Evolutionary conservation across 2,329 filamentous ascomycete species (phyloP).

Genomic region (Exserohilum turcica): DNA sequence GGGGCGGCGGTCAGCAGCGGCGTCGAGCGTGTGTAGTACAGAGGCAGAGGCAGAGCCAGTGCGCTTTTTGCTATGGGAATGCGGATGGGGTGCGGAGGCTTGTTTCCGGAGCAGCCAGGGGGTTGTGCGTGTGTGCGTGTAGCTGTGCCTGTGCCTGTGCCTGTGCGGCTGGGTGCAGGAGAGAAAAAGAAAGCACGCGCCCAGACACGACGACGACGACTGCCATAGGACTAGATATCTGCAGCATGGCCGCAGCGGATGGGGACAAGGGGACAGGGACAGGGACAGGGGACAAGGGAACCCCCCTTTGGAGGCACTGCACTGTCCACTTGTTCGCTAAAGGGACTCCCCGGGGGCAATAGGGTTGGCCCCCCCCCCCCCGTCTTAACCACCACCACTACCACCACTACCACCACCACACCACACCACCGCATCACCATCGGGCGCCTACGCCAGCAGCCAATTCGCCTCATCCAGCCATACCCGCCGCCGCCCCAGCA

Average conservation of each 20-base stretch:
- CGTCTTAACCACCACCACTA: neutral
- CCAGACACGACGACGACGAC: too few relatives aligned
- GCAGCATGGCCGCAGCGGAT: neutral
- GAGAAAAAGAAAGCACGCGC: neutral
- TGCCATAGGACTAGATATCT: too few relatives aligned
- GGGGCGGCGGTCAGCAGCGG: neutral
- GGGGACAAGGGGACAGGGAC: neutral
- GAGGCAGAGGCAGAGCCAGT: too few relatives aligned
- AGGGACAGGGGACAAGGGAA: too few relatives aligned
- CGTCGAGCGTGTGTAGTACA: neutral
- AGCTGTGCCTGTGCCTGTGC: too few relatives aligned
- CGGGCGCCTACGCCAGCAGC: conserved; percentile 3
- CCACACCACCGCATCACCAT: too few relatives aligned
- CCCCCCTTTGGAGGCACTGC: conserved; percentile 1
- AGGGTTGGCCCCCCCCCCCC: neutral
- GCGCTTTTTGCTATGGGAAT: neutral
- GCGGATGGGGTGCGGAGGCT: neutral
- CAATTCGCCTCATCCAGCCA: too few relatives aligned
- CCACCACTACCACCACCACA: too few relatives aligned
- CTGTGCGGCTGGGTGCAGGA: neutral
- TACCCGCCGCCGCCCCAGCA: too few relatives aligned
- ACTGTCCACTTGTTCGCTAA: conserved; percentile 17
- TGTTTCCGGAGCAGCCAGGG: neutral
- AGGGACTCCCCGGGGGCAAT: conserved; percentile 6
- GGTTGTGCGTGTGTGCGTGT: too few relatives aligned